phyloP scores from a whole-genome alignment of 768 basidiomycete species.

The Boletus bicolor region DNA sequence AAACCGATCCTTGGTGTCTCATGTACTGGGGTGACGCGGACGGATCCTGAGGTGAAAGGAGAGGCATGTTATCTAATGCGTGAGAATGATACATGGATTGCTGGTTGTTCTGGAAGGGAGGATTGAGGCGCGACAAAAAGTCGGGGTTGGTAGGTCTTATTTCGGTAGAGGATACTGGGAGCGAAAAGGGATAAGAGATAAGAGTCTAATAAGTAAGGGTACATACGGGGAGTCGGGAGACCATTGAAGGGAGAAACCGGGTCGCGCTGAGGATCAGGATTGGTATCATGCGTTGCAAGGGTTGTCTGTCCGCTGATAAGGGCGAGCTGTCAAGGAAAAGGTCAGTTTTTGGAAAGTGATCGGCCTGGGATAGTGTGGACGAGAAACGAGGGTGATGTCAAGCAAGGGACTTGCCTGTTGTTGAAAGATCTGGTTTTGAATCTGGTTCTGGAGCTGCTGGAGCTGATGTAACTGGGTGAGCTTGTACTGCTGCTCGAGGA shows the following conservation, averaged over 20 bases:
- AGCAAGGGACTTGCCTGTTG: slow-evolving; percentile 62
- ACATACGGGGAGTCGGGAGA: slow-evolving; percentile 67
- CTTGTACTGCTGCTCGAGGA: slow-evolving; percentile 76
- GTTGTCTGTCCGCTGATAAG: slow-evolving; percentile 51
- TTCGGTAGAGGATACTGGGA: slow-evolving; percentile 59
- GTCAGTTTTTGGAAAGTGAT: slow-evolving; percentile 13
- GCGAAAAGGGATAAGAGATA: slow-evolving; percentile 13
- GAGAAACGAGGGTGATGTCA: slow-evolving; percentile 1
- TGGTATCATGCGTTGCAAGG: slow-evolving; percentile 36
- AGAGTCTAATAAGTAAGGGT: slow-evolving; percentile 9
- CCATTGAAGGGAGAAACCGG: slow-evolving; percentile 42
- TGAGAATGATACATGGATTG: slow-evolving; percentile 27
- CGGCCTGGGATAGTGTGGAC: not conserved
- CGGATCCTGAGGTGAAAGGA: slow-evolving; percentile 31
- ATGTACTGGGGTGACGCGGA: slow-evolving; percentile 29
- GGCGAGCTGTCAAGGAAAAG: slow-evolving; percentile 49
- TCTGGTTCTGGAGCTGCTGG: slow-evolving; percentile 77
- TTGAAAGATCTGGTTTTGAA: slow-evolving; percentile 85
- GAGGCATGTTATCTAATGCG: slow-evolving; percentile 24
- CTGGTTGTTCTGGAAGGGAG: slow-evolving; percentile 38
- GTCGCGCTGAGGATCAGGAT: slow-evolving; percentile 35
- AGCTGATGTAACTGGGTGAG: slow-evolving; percentile 74
- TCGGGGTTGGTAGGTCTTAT: slow-evolving; percentile 58
- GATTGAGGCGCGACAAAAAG: slow-evolving; percentile 61
- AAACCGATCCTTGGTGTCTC: slow-evolving; percentile 44